phyloP scores from a whole-genome alignment of 192 early-diverging fungal species.

The Entophlyctis luteolus region DNA sequence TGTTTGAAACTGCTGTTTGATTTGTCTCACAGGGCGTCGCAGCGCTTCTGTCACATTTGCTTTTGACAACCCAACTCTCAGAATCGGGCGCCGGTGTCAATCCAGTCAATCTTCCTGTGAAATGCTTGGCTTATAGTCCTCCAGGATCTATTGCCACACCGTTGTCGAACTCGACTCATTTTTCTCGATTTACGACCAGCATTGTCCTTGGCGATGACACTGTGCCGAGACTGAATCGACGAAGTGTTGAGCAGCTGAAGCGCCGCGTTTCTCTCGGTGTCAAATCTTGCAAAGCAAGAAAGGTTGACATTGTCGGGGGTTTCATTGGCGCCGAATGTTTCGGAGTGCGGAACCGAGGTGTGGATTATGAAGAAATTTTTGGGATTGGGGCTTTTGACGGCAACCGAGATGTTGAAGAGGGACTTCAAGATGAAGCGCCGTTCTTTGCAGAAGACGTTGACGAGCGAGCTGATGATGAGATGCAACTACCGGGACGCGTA shows the following conservation, averaged over 20 bases:
- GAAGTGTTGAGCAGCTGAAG: conserved; percentile 43
- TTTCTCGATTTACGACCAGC: conserved; percentile 41
- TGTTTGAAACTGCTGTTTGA: background rate
- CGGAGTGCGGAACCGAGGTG: background rate
- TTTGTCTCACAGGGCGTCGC: conserved; percentile 43
- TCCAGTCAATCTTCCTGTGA: conserved; percentile 10
- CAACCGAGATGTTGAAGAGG: background rate
- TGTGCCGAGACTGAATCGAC: conserved; percentile 38
- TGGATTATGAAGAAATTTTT: conserved; percentile 8
- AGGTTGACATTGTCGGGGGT: conserved; percentile 37
- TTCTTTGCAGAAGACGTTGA: background rate
- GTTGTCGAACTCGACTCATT: conserved; percentile 29
- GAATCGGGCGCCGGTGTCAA: too few species aligned
- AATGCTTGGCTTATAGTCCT: conserved; percentile 37
- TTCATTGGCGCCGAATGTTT: conserved; percentile 26
- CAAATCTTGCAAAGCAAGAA: conserved; percentile 27
- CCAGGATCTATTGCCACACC: conserved; percentile 46
- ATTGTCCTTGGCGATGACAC: conserved; percentile 46
- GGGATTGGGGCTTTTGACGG: background rate
- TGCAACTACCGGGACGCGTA: conserved; percentile 41
- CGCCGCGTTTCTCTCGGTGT: conserved; percentile 20
- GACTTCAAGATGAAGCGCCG: background rate
- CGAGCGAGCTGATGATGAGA: background rate
- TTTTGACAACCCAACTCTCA: conserved; percentile 12
- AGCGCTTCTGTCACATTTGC: conserved; percentile 37